Evolutionary conservation across 495 filamentous ascomycete species (phyloP).

Genomic region (Cetradonia linearis): DNA sequence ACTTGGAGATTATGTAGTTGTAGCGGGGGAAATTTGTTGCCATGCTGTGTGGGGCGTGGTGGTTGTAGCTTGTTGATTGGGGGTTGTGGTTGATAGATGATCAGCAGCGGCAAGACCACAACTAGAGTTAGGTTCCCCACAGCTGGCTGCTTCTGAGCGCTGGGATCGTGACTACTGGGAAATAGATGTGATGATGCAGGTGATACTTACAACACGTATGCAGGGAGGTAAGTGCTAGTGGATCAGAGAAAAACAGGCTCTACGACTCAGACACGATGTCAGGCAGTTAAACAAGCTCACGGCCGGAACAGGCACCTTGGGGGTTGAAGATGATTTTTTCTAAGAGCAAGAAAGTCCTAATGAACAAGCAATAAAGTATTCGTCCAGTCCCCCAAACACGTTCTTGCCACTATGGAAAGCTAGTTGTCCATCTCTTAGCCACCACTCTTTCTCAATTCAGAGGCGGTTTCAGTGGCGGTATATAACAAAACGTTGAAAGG

Average conservation of each 20-base stretch:
- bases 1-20: constrained; percentile 20
- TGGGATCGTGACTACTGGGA: neutral
- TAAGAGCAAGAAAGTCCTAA: constrained; percentile 8
- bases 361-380: neutral
- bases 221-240: neutral
- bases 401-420: constrained; percentile 6
- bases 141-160: neutral
- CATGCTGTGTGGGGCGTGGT: constrained; percentile 1
- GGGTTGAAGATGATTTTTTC: neutral
- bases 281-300: neutral
- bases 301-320: neutral
- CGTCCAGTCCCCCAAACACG: neutral
- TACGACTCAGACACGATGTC: neutral
- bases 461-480: constrained; percentile 14
- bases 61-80: constrained; percentile 1
- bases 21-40: constrained; percentile 12
- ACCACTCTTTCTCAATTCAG: neutral
- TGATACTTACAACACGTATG: too few species aligned
- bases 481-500: neutral
- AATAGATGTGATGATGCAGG: too few species aligned
- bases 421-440: constrained; percentile 1
- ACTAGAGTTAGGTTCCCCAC: neutral
- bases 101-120: neutral
- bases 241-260: neutral
- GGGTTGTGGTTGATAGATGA: neutral